phyloP scores from a whole-genome alignment of 805 yeast genomes.

The Metschnikowia dekortorum region DNA sequence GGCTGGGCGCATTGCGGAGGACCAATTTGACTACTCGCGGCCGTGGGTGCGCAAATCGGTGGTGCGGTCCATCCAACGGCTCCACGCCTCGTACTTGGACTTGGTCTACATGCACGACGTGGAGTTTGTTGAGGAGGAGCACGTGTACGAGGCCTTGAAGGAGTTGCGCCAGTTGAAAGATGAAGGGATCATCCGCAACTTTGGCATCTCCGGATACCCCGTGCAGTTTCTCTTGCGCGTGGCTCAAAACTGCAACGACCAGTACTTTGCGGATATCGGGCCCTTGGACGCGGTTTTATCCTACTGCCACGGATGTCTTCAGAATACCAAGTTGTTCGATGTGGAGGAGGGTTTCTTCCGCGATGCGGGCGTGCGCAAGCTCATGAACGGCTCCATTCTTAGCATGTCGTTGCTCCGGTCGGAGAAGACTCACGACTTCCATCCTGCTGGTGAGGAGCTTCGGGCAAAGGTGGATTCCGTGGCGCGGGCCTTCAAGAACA shows the following conservation, averaged over 20 bases:
- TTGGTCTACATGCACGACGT: conserved; percentile 85
- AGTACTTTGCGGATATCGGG: conserved; percentile 43
- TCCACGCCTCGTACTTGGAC: conserved; percentile 68
- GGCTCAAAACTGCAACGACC: conserved; percentile 33
- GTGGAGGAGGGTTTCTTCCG: conserved; percentile 45
- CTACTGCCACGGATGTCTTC: conserved; percentile 79
- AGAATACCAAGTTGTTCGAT: conserved; percentile 54
- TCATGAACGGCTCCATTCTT: conserved; percentile 81
- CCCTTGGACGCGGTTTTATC: conserved; percentile 72
- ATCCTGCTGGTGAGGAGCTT: conserved; percentile 67
- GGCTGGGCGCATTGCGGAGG: conserved; percentile 69
- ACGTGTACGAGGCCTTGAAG: conserved; percentile 57
- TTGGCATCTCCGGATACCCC: conserved; percentile 89
- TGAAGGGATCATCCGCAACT: conserved; percentile 56
- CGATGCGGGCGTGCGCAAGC: conserved; percentile 50
- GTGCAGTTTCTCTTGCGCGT: conserved; percentile 59
- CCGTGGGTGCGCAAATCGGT: conserved; percentile 59
- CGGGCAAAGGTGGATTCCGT: conserved; percentile 48
- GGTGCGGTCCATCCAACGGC: conserved; percentile 58
- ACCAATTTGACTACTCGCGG: conserved; percentile 73
- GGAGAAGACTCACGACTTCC: conserved; percentile 65
- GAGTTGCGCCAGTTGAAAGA: conserved; percentile 56
- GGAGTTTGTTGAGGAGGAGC: conserved; percentile 63
- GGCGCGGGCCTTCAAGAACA: conserved; percentile 32
- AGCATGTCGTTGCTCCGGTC: conserved; percentile 82